phyloP scores from a whole-genome alignment of 768 basidiomycete species.

The Nidularia pulvinata region DNA sequence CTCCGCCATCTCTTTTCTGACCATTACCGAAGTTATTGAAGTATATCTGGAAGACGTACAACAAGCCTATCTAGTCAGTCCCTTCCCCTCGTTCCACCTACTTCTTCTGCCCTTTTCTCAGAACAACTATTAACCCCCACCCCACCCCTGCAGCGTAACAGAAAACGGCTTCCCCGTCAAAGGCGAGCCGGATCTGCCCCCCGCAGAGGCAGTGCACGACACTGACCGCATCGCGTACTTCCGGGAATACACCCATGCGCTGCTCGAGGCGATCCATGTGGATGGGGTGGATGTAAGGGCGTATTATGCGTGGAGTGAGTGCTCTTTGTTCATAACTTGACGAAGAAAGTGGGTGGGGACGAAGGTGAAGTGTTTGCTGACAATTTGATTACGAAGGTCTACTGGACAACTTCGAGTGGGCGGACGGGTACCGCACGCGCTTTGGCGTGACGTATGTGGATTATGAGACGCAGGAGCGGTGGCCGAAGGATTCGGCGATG shows the following conservation, averaged over 20 bases:
- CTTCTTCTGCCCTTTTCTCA: background rate
- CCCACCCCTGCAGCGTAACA: slow-evolving; percentile 41
- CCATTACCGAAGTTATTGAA: slow-evolving; percentile 42
- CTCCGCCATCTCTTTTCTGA: too few relatives aligned
- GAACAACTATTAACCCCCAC: background rate
- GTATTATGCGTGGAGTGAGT: slow-evolving; percentile 71
- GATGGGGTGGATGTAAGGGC: slow-evolving; percentile 59
- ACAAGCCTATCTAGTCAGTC: slow-evolving; percentile 55
- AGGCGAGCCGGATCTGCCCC: slow-evolving; percentile 45
- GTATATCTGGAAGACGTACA: slow-evolving; percentile 60
- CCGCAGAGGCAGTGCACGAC: slow-evolving; percentile 52
- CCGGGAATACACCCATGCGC: slow-evolving; percentile 47
- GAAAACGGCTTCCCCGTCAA: slow-evolving; percentile 73
- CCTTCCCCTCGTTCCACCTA: background rate
- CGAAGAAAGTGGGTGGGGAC: background rate
- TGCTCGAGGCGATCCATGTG: slow-evolving; percentile 51
- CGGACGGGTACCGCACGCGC: slow-evolving; percentile 64
- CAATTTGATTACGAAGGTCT: slow-evolving; percentile 34
- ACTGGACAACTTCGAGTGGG: slow-evolving; percentile 75
- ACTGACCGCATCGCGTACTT: slow-evolving; percentile 64
- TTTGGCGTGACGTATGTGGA: slow-evolving; percentile 75
- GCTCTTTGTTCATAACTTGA: background rate
- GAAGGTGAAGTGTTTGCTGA: too few relatives aligned
- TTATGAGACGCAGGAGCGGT: slow-evolving; percentile 61
- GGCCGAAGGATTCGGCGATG: slow-evolving; percentile 58